phyloP scores from a whole-genome alignment of 345 rosid genomes.

The Salix brachista region DNA sequence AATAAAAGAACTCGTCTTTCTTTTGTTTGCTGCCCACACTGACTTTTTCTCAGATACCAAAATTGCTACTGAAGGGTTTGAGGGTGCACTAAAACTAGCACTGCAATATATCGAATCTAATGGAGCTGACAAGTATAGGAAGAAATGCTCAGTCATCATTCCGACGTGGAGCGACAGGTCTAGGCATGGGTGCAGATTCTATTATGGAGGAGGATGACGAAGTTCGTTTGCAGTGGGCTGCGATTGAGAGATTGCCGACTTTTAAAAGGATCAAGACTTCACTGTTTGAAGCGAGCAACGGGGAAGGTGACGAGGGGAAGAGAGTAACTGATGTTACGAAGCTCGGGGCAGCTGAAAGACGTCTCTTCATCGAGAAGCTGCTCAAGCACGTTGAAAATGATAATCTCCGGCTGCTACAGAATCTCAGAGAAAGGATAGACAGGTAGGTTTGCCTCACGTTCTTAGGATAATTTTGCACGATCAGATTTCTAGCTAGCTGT shows the following conservation, averaged over 20 bases:
- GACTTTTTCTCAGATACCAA: too few species aligned
- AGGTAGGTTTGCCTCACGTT: slow-evolving; percentile 21
- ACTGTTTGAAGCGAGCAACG: slow-evolving; percentile 14
- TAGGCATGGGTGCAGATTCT: too few species aligned
- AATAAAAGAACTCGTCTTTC: too few species aligned
- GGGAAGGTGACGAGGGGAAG: neutral
- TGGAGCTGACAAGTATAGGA: too few species aligned
- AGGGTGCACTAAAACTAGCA: too few species aligned
- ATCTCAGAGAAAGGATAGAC: slow-evolving; percentile 34
- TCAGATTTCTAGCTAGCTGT: too few species aligned
- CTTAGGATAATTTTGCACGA: too few species aligned
- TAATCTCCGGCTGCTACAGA: slow-evolving; percentile 33
- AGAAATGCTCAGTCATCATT: too few species aligned
- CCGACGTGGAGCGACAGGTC: too few species aligned
- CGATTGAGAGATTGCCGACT: slow-evolving; percentile 45
- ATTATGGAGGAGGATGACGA: slow-evolving; percentile 20
- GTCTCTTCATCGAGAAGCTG: slow-evolving; percentile 34
- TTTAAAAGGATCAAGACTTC: slow-evolving; percentile 18
- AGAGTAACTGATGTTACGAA: slow-evolving; percentile 34
- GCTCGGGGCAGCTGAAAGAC: slow-evolving; percentile 34
- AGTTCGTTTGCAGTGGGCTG: slow-evolving; percentile 40
- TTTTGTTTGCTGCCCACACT: too few species aligned
- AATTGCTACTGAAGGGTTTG: too few species aligned
- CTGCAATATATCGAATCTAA: too few species aligned
- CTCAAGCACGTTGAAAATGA: slow-evolving; percentile 37